Evolutionary conservation across 768 basidiomycete genomes (phyloP).

Genomic region (Mycena alexandri): DNA sequence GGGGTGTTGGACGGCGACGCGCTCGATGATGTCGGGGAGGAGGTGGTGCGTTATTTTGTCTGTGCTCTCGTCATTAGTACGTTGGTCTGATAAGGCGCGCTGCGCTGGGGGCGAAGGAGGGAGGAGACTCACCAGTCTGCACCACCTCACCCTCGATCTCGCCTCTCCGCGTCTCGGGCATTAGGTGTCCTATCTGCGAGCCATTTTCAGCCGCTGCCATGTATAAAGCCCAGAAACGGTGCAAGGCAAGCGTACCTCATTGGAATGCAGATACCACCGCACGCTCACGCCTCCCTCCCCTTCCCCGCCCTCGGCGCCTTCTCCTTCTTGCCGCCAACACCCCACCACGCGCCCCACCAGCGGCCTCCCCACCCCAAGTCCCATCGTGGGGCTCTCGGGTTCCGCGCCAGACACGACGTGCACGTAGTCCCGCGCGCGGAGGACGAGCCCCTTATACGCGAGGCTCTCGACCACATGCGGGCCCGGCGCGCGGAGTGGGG

Average conservation of each 20-base stretch:
- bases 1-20: constrained; percentile 66
- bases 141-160: constrained; percentile 32
- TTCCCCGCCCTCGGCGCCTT: constrained; percentile 9
- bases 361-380: constrained; percentile 23
- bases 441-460: constrained; percentile 29
- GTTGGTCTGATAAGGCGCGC: no score
- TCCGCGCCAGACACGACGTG: constrained; percentile 22
- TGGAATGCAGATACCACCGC: constrained; percentile 32
- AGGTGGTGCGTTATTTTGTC: constrained; percentile 78
- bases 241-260: constrained; percentile 31
- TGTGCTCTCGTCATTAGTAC: constrained; percentile 41
- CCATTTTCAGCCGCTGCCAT: not conserved
- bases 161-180: constrained; percentile 25
- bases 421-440: constrained; percentile 26
- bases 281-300: constrained; percentile 33
- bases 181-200: constrained; percentile 27
- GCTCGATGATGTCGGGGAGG: constrained; percentile 79
- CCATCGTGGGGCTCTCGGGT: constrained; percentile 7
- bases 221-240: not conserved
- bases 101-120: no score
- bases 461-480: constrained; percentile 22
- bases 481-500: constrained; percentile 22
- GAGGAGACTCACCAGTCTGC: constrained; percentile 26
- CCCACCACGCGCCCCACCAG: constrained; percentile 27
- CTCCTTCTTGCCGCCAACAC: constrained; percentile 29